Conservation (phyloP, 75 land plant genomes). For the Pinus albicaulis region DNA sequence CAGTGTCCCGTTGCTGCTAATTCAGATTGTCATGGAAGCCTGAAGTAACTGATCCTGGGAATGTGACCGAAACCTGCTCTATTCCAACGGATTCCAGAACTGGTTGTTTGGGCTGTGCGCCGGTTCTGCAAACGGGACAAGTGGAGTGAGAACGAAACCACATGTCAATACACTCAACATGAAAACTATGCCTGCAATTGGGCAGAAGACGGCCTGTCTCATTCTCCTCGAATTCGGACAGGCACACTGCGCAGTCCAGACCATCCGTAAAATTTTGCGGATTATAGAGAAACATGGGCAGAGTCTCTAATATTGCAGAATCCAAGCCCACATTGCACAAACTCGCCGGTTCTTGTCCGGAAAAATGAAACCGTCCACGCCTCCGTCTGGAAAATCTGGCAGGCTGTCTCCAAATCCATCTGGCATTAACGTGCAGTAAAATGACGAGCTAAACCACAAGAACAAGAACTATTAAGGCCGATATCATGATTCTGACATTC, state of each 20-base stretch:
- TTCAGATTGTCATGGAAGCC: no score
- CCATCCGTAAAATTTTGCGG: constrained; percentile 7
- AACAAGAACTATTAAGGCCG: no score
- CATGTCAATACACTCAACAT: constrained; percentile 48
- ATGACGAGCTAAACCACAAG: constrained; percentile 31
- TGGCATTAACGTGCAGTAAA: constrained; percentile 32
- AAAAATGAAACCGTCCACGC: not conserved
- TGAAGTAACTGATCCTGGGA: no score
- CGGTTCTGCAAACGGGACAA: not conserved
- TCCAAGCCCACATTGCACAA: constrained; percentile 16
- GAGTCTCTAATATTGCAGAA: constrained; percentile 17
- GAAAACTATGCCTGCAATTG: constrained; percentile 47
- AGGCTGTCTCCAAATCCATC: constrained; percentile 27
- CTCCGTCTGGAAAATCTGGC: not conserved
- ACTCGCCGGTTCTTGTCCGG: constrained; percentile 7
- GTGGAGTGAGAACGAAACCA: constrained; percentile 40
- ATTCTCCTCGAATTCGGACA: constrained; percentile 33
- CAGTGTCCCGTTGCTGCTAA: no score
- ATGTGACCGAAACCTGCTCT: no score
- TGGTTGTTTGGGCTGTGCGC: not conserved
- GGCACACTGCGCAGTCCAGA: constrained; percentile 43
- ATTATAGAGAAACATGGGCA: constrained; percentile 28
- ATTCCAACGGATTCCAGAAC: no score
- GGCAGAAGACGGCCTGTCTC: constrained; percentile 44
- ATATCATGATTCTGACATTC: no score